phyloP scores from a whole-genome alignment of 2,329 filamentous ascomycete species.

The Botrytis medusae region DNA sequence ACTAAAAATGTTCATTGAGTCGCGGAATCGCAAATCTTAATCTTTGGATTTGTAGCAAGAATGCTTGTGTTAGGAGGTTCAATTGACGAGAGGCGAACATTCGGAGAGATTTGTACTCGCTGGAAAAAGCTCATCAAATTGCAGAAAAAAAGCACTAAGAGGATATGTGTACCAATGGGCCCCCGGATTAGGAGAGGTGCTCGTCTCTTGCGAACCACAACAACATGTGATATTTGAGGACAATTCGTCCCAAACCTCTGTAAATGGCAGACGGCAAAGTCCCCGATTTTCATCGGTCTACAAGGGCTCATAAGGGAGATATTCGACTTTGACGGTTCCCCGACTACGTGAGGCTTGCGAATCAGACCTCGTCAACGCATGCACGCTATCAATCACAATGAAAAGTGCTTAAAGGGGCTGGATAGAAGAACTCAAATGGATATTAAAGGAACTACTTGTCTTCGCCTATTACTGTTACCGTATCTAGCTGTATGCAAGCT shows the following conservation, averaged over 20 bases:
- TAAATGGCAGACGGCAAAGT: neutral
- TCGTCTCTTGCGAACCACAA: neutral
- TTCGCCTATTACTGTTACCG: neutral
- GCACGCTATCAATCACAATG: neutral
- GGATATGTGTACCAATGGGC: neutral
- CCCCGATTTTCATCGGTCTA: neutral
- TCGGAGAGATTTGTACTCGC: neutral
- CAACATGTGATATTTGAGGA: neutral
- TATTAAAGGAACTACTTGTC: conserved; percentile 1
- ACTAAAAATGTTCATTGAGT: conserved; percentile 17
- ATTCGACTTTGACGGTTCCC: neutral
- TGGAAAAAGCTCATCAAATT: neutral
- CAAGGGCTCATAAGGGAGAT: neutral
- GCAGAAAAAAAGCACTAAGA: neutral
- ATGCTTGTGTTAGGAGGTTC: neutral
- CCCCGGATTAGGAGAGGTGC: neutral
- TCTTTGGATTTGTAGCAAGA: neutral
- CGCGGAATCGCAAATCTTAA: neutral
- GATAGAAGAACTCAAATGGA: neutral
- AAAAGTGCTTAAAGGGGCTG: neutral
- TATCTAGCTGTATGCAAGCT: neutral
- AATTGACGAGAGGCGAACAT: neutral
- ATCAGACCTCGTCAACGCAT: neutral
- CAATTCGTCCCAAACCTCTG: neutral
- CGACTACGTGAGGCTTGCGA: neutral